Percentiles rank a stretch among this genome's conserved stretches.
phyloP scores from a whole-genome alignment of 495 filamentous ascomycete species.

The Astrocystis sublimbata region DNA sequence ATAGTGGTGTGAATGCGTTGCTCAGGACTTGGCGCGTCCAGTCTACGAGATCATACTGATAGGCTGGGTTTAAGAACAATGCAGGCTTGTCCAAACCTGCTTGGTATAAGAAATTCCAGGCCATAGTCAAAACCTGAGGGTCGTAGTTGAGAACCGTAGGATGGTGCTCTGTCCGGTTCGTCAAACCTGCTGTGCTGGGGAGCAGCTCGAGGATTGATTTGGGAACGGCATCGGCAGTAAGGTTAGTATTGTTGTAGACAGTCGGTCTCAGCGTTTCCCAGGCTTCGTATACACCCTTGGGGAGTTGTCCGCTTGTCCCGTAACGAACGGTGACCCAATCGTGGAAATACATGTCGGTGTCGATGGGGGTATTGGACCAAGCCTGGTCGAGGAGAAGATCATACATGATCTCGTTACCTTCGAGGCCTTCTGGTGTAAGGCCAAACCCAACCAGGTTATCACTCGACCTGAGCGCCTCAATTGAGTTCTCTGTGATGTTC shows the following conservation, averaged over 20 bases:
- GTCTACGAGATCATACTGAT: conserved; percentile 53
- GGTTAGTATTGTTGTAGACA: conserved; percentile 55
- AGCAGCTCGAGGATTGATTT: conserved; percentile 51
- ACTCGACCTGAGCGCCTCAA: conserved; percentile 44
- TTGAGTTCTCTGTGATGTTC: conserved; percentile 50
- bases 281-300: conserved; percentile 41
- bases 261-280: conserved; percentile 52
- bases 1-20: conserved; percentile 48
- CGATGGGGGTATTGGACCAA: conserved; percentile 46
- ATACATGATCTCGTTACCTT: conserved; percentile 59
- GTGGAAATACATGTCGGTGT: conserved; percentile 48
- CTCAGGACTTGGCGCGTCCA: conserved; percentile 52
- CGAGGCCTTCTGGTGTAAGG: conserved; percentile 53
- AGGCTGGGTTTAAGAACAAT: conserved; percentile 50
- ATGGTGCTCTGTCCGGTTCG: conserved; percentile 44
- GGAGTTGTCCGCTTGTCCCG: conserved; percentile 34
- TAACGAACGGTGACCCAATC: conserved; percentile 52
- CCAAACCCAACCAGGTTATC: conserved; percentile 48
- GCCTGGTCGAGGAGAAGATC: conserved; percentile 54
- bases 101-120: conserved; percentile 44
- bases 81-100: conserved; percentile 37
- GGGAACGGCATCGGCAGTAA: conserved; percentile 42
- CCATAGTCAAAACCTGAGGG: conserved; percentile 39
- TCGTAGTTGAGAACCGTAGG: conserved; percentile 48
- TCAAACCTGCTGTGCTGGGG: conserved; percentile 42